Evolutionary conservation across 2,329 filamentous ascomycete species (phyloP), one percentile per base, ranked within the genome.

Genomic region (Penicillium sp.): DNA sequence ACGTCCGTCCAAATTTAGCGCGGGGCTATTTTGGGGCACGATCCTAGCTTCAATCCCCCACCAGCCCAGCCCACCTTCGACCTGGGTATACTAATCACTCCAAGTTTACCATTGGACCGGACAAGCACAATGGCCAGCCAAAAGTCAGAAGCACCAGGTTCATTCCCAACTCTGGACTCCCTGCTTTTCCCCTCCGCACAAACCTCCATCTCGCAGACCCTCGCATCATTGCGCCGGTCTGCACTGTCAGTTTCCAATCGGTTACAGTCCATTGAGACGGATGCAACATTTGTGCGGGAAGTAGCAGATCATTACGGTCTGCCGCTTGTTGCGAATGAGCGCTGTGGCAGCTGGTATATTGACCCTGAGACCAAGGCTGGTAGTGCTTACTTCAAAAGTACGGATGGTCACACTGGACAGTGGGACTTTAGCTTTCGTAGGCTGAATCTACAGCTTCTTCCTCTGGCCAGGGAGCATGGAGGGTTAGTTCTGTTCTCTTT

Each of bases 311-410:
- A 74, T 44, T 75, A 80, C 62, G 60, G 66, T 3, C 78, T 93
- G 1, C 91, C 92, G 0, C 78, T 97, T 1, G 80, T 97, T 13
- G 92, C 93, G 26, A 99, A 99, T 69, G 92, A 97, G 78, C 84
- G 94, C 55, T 97, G 94, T 71, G 94, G 94, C 0, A 93, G 90
- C 74, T 99, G 94, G 94, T 97, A 97, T 71, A 89, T 97, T 23
- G 75, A 77, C 2, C 87, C 87, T 0, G 72, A 72, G 7, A 67
- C 67, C 23, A 94, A 93, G 73, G 75, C 70, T 1, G 89, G 84
- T 28, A 92, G 89, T 61, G 90, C 89, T 28, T 99, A 97, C 75
- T 99, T 97, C 77, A 99, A 99, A 80, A 96, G 91, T 75, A 99
- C 94, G 2, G 94, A 99, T 75, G 94, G 94, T 1, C 94, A 99